Evolutionary conservation across 306 rosid genomes (phyloP).

Genomic region (Quercus cerris): DNA sequence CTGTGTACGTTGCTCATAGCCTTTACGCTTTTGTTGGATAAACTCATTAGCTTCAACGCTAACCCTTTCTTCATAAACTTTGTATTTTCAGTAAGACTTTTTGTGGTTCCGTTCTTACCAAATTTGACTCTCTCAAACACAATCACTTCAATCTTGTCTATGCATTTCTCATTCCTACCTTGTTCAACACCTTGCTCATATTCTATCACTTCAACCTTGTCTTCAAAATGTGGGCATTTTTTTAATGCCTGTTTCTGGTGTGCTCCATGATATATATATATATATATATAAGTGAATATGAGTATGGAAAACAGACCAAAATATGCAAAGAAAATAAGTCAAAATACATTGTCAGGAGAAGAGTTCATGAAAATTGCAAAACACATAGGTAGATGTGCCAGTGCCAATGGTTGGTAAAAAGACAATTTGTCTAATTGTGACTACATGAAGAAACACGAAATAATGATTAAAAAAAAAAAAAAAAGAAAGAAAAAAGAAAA

Average conservation of each 20-base stretch:
- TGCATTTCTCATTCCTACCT: slow-evolving; percentile 2
- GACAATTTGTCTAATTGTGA: too few species aligned
- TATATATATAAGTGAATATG: too few species aligned
- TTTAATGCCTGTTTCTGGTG: background rate
- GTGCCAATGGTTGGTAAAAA: background rate
- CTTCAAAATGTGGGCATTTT: slow-evolving; percentile 13
- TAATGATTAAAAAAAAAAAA: too few species aligned
- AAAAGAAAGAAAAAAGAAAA: too few species aligned
- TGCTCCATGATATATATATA: background rate
- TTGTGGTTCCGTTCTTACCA: too few species aligned
- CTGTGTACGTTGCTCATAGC: background rate
- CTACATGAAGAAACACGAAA: background rate
- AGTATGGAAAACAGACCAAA: too few species aligned
- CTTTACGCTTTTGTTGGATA: background rate
- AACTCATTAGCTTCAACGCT: background rate
- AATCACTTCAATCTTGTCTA: slow-evolving; percentile 23
- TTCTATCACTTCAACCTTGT: slow-evolving; percentile 37
- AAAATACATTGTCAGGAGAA: too few species aligned
- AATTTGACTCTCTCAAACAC: slow-evolving; percentile 27
- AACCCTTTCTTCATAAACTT: too few species aligned
- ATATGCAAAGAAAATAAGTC: too few species aligned
- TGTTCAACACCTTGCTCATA: slow-evolving; percentile 10
- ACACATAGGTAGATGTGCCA: too few species aligned
- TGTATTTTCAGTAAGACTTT: too few species aligned
- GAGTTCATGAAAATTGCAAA: too few species aligned